These are phyloP conservation scores for Penicillium verhagenii DNA, from an alignment of 495 filamentous ascomycete species.

Conservation along the genomic window DNA sequence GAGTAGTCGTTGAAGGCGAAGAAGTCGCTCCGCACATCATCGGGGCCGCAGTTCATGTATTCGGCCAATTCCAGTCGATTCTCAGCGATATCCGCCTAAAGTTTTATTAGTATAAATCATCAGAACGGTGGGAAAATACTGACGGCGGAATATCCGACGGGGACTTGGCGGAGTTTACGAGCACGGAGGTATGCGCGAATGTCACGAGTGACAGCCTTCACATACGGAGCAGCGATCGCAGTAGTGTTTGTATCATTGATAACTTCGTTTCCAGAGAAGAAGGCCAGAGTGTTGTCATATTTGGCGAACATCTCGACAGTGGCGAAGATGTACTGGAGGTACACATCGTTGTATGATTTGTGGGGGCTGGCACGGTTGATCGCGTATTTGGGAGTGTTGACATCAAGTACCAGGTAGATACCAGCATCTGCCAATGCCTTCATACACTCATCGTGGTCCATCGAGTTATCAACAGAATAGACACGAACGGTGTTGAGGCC, in stretches of 20 bases:
- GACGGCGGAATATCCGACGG: conserved; percentile 86
- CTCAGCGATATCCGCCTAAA: conserved; percentile 62
- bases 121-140: not conserved
- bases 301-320: conserved; percentile 86
- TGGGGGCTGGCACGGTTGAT: conserved; percentile 76
- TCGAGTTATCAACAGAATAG: conserved; percentile 89
- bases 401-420: conserved; percentile 89
- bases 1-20: conserved; percentile 99
- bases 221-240: conserved; percentile 73
- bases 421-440: conserved; percentile 72
- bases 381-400: conserved; percentile 76
- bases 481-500: conserved; percentile 91
- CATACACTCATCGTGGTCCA: conserved; percentile 85
- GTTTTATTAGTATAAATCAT: not conserved
- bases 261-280: conserved; percentile 97
- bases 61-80: conserved; percentile 87
- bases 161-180: conserved; percentile 73
- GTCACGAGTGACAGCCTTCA: conserved; percentile 92
- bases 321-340: conserved; percentile 90
- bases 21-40: conserved; percentile 86
- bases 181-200: conserved; percentile 80
- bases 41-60: conserved; percentile 93
- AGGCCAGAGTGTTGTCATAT: conserved; percentile 87
- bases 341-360: conserved; percentile 84
- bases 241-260: conserved; percentile 83